Percentiles rank a stretch among this genome's conserved stretches.
These are phyloP conservation scores for Debaryomyces udenii DNA, from an alignment of 1,139 yeast genomes.

Conservation along the genomic window DNA sequence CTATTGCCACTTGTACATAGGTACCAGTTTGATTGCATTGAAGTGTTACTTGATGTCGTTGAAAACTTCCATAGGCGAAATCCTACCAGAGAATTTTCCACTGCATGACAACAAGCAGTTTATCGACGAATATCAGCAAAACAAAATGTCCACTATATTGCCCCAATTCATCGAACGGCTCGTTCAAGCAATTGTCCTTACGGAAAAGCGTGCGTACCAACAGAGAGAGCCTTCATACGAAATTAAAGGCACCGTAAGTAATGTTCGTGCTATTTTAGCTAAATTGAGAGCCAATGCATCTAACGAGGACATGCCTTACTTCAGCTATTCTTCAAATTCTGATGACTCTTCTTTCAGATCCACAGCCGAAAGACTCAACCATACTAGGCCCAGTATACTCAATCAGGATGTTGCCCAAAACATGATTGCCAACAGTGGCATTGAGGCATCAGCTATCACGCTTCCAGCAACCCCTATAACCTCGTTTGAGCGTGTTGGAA, in stretches of 20 bases:
- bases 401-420: constrained; percentile 46
- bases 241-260: constrained; percentile 27
- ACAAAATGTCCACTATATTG: constrained; percentile 28
- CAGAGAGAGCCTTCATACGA: constrained; percentile 30
- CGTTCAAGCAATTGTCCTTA: constrained; percentile 38
- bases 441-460: constrained; percentile 26
- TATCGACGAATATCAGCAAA: constrained; percentile 24
- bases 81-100: constrained; percentile 32
- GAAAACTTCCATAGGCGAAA: constrained; percentile 34
- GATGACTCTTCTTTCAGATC: constrained; percentile 31
- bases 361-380: constrained; percentile 37
- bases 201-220: constrained; percentile 46
- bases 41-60: constrained; percentile 39
- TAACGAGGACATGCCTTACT: constrained; percentile 33
- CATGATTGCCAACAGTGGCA: constrained; percentile 32
- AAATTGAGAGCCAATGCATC: constrained; percentile 27
- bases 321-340: constrained; percentile 31
- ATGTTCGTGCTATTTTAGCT: constrained; percentile 33
- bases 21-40: constrained; percentile 37
- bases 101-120: constrained; percentile 15
- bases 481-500: constrained; percentile 16
- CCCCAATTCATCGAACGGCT: constrained; percentile 47
- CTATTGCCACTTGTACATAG: constrained; percentile 49
- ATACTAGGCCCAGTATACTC: constrained; percentile 39
- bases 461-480: constrained; percentile 19